These are phyloP conservation scores for Lasiosphaeriaceae sp. DNA, from an alignment of 495 filamentous ascomycete species.

Conservation along the genomic window DNA sequence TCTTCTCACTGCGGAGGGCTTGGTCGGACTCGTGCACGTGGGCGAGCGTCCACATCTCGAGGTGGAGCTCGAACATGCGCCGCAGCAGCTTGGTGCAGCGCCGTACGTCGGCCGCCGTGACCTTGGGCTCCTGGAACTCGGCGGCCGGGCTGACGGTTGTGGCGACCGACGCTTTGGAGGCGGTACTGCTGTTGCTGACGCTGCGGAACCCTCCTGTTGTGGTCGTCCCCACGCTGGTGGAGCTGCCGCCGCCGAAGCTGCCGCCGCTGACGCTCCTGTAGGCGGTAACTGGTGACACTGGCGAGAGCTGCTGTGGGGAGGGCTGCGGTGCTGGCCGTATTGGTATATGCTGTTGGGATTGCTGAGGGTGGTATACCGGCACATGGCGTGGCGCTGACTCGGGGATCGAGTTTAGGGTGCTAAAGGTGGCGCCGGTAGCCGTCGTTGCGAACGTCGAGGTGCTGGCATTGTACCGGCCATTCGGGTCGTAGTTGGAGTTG, in stretches of 20 bases:
- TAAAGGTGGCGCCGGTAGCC: neutral
- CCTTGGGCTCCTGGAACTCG: constrained; percentile 2
- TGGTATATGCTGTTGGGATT: neutral
- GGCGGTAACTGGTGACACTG: neutral
- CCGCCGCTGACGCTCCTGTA: neutral
- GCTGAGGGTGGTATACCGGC: neutral
- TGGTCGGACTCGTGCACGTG: constrained; percentile 6
- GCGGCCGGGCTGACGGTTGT: neutral
- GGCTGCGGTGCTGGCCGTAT: neutral
- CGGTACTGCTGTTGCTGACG: neutral
- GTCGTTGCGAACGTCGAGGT: constrained; percentile 1
- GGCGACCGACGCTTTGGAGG: neutral
- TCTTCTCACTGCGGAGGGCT: neutral
- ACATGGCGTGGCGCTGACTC: neutral
- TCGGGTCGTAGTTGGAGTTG: neutral
- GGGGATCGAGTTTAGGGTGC: neutral
- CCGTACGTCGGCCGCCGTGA: constrained; percentile 14
- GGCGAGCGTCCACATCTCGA: constrained; percentile 13
- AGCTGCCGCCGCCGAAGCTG: neutral
- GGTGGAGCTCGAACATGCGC: constrained; percentile 7
- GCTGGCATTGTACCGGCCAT: neutral
- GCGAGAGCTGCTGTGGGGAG: neutral
- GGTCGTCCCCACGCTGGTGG: neutral
- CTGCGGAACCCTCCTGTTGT: neutral
- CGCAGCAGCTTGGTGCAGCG: constrained; percentile 15